Evolutionary conservation across 495 filamentous ascomycete genomes (phyloP).

Genomic region (Polyplosphaeria fusca): DNA sequence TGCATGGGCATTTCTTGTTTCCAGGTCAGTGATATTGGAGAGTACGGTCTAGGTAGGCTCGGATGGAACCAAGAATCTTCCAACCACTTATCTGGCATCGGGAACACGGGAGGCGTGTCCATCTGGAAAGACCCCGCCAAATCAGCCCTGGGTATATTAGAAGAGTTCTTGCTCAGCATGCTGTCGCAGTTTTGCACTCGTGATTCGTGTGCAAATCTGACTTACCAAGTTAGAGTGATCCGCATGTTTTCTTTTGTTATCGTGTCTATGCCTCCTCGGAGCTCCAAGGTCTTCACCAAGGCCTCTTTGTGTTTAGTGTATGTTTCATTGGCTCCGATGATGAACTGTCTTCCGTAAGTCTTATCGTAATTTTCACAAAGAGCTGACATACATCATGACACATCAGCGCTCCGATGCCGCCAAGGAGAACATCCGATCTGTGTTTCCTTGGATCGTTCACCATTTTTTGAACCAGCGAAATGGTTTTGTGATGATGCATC

Average conservation of each 20-base stretch:
- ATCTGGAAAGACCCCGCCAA: conserved; percentile 3
- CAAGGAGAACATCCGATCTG: conserved; percentile 3
- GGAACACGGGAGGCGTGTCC: conserved; percentile 7
- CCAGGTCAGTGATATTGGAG: conserved; percentile 6
- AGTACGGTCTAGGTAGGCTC: conserved; percentile 1
- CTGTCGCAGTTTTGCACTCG: no score
- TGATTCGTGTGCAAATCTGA: no score
- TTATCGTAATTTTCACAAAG: not conserved
- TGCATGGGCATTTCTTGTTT: conserved; percentile 10
- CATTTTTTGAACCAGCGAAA: conserved; percentile 1
- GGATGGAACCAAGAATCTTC: conserved; percentile 4
- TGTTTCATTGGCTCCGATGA: not conserved
- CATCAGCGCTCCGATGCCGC: conserved; percentile 6
- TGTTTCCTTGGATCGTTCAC: conserved; percentile 9
- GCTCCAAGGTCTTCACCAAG: conserved; percentile 5
- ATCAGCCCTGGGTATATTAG: conserved; percentile 7
- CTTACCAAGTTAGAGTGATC: conserved; percentile 16
- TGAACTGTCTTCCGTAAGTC: conserved; percentile 6
- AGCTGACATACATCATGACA: conserved; percentile 10
- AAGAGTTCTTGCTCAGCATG: no score
- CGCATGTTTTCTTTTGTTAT: conserved; percentile 6
- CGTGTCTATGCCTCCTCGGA: conserved; percentile 6
- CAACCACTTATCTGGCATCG: conserved; percentile 2
- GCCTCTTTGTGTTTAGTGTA: conserved; percentile 2
- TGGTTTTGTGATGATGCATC: not conserved